phyloP scores from a whole-genome alignment of 2,329 filamentous ascomycete species.

The Paecilomyces formosus region DNA sequence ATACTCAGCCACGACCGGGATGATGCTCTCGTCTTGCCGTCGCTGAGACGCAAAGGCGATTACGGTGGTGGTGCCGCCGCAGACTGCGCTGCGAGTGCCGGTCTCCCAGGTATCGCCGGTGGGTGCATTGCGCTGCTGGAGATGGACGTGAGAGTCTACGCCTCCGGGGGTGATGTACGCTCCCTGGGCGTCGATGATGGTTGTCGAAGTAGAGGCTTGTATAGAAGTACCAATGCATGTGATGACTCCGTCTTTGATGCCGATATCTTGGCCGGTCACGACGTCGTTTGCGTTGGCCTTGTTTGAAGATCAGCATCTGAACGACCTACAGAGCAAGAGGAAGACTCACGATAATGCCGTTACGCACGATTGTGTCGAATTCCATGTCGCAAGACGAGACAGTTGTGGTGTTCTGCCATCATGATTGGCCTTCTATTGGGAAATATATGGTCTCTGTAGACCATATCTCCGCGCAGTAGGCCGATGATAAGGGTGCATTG shows the following conservation, averaged over 20 bases:
- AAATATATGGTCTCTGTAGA: slow-evolving; percentile 2
- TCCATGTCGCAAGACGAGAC: slow-evolving; percentile 1
- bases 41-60: slow-evolving; percentile 51
- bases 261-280: slow-evolving; percentile 7
- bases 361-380: slow-evolving; percentile 5
- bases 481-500: neutral
- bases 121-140: slow-evolving; percentile 29
- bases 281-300: slow-evolving; percentile 6
- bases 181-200: slow-evolving; percentile 31
- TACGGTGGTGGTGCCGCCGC: slow-evolving; percentile 53
- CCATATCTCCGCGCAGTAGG: neutral
- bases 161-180: slow-evolving; percentile 41
- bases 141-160: slow-evolving; percentile 42
- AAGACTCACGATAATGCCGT: slow-evolving; percentile 6
- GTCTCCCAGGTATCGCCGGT: slow-evolving; percentile 41
- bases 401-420: neutral
- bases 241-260: slow-evolving; percentile 5
- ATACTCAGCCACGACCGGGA: slow-evolving; percentile 41
- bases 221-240: slow-evolving; percentile 4
- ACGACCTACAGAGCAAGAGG: neutral
- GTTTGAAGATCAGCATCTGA: neutral
- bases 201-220: slow-evolving; percentile 2
- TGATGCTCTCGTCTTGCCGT: slow-evolving; percentile 38
- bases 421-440: neutral
- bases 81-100: slow-evolving; percentile 49